These are phyloP conservation scores for Scutellaria baicalensis DNA, from an alignment of 257 asterid genomes.

Conservation along the genomic window DNA sequence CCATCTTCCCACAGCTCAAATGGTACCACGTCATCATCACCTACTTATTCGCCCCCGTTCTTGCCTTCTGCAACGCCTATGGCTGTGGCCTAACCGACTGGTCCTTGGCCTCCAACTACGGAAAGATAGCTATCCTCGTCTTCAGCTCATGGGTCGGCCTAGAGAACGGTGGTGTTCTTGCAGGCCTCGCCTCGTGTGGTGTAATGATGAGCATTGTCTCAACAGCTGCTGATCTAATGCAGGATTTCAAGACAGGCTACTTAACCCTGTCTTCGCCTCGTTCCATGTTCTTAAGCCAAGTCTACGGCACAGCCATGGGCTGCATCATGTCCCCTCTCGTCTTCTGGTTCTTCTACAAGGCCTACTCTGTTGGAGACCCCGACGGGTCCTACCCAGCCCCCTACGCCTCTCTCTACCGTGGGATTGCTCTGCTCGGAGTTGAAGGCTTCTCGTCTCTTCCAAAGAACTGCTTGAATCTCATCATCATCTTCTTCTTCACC, in stretches of 20 bases:
- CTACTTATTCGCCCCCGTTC: constrained; percentile 39
- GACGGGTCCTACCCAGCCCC: constrained; percentile 51
- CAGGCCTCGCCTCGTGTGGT: constrained; percentile 67
- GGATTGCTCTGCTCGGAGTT: constrained; percentile 51
- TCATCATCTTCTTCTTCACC: constrained; percentile 24
- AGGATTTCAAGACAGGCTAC: constrained; percentile 64
- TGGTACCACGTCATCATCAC: constrained; percentile 52
- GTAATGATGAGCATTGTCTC: constrained; percentile 70
- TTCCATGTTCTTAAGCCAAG: constrained; percentile 58
- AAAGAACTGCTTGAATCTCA: constrained; percentile 40
- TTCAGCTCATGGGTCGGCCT: constrained; percentile 63
- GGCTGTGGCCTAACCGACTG: constrained; percentile 74
- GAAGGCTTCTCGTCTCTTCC: constrained; percentile 64
- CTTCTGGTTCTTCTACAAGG: constrained; percentile 60
- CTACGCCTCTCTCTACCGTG: constrained; percentile 39
- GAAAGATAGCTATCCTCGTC: constrained; percentile 51
- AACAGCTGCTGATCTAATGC: constrained; percentile 62
- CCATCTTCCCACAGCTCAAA: constrained; percentile 39
- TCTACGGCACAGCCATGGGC: constrained; percentile 50
- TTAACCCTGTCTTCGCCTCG: constrained; percentile 60
- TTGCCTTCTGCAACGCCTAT: constrained; percentile 72
- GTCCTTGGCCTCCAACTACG: constrained; percentile 71
- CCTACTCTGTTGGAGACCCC: constrained; percentile 42
- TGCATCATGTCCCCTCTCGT: constrained; percentile 41
- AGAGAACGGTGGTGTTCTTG: constrained; percentile 49